Conservation (phyloP, 352 stramenopile species). For the Elongisporangium undulatum region DNA sequence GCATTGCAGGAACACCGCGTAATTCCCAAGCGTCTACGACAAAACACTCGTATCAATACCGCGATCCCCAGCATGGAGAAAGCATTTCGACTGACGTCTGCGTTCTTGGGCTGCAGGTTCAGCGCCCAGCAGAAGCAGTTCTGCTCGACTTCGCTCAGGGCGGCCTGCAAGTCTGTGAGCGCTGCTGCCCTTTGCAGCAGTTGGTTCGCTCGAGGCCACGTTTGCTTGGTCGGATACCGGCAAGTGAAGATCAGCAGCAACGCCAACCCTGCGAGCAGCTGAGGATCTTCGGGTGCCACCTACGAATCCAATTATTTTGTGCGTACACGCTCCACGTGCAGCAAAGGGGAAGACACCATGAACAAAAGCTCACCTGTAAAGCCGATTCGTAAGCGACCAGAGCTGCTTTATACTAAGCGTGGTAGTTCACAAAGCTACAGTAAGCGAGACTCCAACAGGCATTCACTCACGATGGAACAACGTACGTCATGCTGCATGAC, state of each 20-base stretch:
- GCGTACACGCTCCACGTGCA: background rate
- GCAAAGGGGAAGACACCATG: background rate
- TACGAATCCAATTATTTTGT: constrained; percentile 9
- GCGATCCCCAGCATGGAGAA: too few species aligned
- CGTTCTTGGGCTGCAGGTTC: constrained; percentile 42
- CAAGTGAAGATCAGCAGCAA: constrained; percentile 53
- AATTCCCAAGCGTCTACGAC: constrained; percentile 50
- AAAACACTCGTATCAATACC: background rate
- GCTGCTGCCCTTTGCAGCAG: constrained; percentile 28
- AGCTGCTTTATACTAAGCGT: constrained; percentile 45
- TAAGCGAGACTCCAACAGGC: background rate
- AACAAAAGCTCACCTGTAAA: constrained; percentile 28
- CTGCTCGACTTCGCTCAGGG: constrained; percentile 37
- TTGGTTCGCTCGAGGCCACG: constrained; percentile 34
- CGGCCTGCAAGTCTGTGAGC: constrained; percentile 1
- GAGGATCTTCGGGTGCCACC: constrained; percentile 27
- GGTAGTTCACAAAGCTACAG: background rate
- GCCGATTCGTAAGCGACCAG: constrained; percentile 40
- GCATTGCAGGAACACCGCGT: constrained; percentile 57
- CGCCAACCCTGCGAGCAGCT: constrained; percentile 40
- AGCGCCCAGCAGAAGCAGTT: constrained; percentile 64
- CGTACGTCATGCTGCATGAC: constrained; percentile 46
- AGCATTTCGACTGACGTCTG: constrained; percentile 35
- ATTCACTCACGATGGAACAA: background rate
- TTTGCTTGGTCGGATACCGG: constrained; percentile 50